These are phyloP conservation scores for Hericium alpestre DNA, from an alignment of 768 basidiomycete species.

Conservation along the genomic window DNA sequence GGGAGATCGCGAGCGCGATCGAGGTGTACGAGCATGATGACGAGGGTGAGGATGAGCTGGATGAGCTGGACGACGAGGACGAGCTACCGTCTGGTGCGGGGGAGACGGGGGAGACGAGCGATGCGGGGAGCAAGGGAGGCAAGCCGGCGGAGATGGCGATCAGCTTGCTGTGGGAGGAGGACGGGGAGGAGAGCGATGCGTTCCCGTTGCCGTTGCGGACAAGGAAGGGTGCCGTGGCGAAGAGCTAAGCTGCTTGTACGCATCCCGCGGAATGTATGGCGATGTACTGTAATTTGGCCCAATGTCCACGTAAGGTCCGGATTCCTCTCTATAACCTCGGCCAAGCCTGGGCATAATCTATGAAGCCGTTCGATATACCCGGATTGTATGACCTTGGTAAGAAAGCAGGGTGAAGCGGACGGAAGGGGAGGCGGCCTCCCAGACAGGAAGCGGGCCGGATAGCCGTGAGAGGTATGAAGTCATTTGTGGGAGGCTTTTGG, in stretches of 20 bases:
- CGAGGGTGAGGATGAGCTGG: conserved; percentile 31
- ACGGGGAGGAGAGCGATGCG: conserved; percentile 59
- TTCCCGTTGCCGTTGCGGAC: conserved; percentile 65
- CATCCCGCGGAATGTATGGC: neutral
- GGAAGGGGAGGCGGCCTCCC: too few species aligned
- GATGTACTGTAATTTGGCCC: neutral
- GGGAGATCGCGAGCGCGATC: conserved; percentile 71
- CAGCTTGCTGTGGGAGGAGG: conserved; percentile 4
- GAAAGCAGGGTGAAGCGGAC: too few species aligned
- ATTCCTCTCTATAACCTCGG: too few species aligned
- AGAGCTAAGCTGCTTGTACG: neutral
- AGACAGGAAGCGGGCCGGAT: too few species aligned
- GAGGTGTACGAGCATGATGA: conserved; percentile 52
- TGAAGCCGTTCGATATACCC: too few species aligned
- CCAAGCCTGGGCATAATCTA: too few species aligned
- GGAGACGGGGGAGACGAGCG: conserved; percentile 6
- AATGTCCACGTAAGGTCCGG: too few species aligned
- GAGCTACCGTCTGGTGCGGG: conserved; percentile 13
- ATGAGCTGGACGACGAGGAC: conserved; percentile 23
- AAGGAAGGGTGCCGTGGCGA: conserved; percentile 43
- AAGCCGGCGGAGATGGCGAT: conserved; percentile 14
- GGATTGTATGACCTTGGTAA: too few species aligned
- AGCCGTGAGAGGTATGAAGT: conserved; percentile 1
- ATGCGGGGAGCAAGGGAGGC: conserved; percentile 14
- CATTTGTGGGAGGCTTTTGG: neutral